Conservation (phyloP, 2,329 filamentous ascomycete genomes). For the Aspergillus sclerotialis region DNA sequence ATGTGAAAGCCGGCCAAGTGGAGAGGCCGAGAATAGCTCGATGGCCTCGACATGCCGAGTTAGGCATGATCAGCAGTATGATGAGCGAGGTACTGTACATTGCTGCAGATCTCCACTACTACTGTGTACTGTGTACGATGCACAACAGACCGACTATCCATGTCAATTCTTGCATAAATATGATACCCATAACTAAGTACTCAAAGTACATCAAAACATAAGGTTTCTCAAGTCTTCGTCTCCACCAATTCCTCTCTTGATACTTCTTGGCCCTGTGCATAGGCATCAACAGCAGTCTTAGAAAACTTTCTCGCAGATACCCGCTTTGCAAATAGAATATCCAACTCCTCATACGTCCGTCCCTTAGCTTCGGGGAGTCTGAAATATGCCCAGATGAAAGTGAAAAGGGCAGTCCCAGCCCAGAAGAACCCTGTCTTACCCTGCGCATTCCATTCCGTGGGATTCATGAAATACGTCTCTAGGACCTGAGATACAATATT, state of each 20-base stretch:
- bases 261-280: not conserved
- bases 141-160: no score
- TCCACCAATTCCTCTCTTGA: not conserved
- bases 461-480: conserved; percentile 25
- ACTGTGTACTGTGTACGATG: no score
- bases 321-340: conserved; percentile 35
- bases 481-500: conserved; percentile 42
- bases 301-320: conserved; percentile 29
- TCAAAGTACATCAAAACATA: not conserved
- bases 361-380: conserved; percentile 36
- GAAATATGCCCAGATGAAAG: conserved; percentile 33
- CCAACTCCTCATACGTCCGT: conserved; percentile 35
- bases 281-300: conserved; percentile 21
- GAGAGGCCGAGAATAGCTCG: no score
- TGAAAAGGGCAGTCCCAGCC: conserved; percentile 28
- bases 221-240: not conserved
- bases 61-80: no score
- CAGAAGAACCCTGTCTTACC: conserved; percentile 37
- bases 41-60: no score
- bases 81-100: no score
- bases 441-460: conserved; percentile 31
- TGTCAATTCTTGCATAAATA: no score
- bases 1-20: no score
- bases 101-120: no score
- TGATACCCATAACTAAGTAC: no score